Conservation (phyloP, 2,329 filamentous ascomycete species). For the Pezicula rhizophila region DNA sequence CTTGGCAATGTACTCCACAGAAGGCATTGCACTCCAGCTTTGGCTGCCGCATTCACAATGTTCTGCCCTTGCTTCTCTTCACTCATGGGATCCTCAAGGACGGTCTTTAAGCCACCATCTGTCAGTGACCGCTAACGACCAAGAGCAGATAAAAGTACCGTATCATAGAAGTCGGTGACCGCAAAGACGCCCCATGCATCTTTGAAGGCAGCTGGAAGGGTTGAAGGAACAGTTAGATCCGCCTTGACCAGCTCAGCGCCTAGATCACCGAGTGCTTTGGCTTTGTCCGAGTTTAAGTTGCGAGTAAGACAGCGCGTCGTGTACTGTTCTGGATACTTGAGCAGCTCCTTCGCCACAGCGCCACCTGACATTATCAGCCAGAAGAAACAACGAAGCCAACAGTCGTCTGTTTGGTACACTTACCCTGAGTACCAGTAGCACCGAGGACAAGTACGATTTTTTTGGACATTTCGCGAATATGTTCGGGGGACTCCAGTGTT, state of each 20-base stretch:
- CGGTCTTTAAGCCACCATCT: background rate
- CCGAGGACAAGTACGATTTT: background rate
- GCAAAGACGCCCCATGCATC: slow-evolving; percentile 7
- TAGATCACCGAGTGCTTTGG: slow-evolving; percentile 12
- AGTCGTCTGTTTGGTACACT: too few species aligned
- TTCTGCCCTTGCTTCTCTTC: slow-evolving; percentile 6
- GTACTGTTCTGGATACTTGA: slow-evolving; percentile 20
- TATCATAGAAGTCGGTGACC: slow-evolving; percentile 7
- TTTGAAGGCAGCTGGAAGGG: slow-evolving; percentile 4
- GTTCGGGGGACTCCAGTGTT: too few species aligned
- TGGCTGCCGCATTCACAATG: slow-evolving; percentile 3
- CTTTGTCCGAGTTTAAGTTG: slow-evolving; percentile 17
- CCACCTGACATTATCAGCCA: too few species aligned
- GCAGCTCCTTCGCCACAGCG: slow-evolving; percentile 22
- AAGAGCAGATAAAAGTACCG: background rate
- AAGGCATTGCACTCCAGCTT: slow-evolving; percentile 7
- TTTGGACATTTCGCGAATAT: too few species aligned
- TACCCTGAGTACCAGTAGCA: background rate
- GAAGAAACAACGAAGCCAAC: too few species aligned
- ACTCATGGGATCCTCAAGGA: slow-evolving; percentile 4
- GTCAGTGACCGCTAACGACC: background rate
- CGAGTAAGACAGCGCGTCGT: slow-evolving; percentile 23
- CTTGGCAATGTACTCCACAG: slow-evolving; percentile 8
- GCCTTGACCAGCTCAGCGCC: slow-evolving; percentile 24
- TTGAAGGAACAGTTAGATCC: slow-evolving; percentile 14